These are phyloP conservation scores for Trypanosoma grayi DNA, from an alignment of 208 protist genomes.

Conservation along the genomic window DNA sequence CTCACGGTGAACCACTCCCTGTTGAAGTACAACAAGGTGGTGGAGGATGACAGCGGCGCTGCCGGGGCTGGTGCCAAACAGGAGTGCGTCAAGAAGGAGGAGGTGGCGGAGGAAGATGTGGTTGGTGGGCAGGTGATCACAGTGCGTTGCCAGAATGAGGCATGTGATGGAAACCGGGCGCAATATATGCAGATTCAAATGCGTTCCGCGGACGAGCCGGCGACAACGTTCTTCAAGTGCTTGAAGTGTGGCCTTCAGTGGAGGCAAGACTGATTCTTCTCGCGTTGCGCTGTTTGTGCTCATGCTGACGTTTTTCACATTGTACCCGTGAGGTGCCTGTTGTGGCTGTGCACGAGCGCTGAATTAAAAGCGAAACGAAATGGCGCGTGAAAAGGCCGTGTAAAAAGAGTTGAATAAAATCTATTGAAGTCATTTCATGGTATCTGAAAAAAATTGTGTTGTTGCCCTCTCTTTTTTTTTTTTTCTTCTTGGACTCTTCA, in stretches of 20 bases:
- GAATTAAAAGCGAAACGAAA: no score
- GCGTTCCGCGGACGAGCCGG: slow-evolving; percentile 97
- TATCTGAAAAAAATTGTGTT: not conserved
- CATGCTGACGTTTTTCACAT: not conserved
- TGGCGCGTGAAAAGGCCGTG: no score
- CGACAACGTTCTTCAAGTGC: slow-evolving; percentile 97
- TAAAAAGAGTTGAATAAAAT: no score
- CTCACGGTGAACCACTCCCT: slow-evolving; percentile 69
- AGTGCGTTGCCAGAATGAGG: slow-evolving; percentile 73
- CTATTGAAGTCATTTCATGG: not conserved
- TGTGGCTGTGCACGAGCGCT: no score
- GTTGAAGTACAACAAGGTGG: slow-evolving; percentile 45
- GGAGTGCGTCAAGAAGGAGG: no score
- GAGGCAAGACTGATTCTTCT: slow-evolving; percentile 66
- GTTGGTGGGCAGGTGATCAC: slow-evolving; percentile 86
- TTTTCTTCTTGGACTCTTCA: not conserved
- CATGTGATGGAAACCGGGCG: slow-evolving; percentile 83
- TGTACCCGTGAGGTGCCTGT: no score
- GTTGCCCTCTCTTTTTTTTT: not conserved
- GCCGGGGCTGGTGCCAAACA: slow-evolving; percentile 6
- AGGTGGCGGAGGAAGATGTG: slow-evolving; percentile 26
- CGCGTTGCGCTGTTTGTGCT: not conserved
- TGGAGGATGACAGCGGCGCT: slow-evolving; percentile 10
- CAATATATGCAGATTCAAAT: slow-evolving; percentile 97
- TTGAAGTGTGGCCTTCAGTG: slow-evolving; percentile 93